Base-by-base conservation (phyloP, 1,284 basidiomycete species). In the Apiotrichum veenhuisii region DNA sequence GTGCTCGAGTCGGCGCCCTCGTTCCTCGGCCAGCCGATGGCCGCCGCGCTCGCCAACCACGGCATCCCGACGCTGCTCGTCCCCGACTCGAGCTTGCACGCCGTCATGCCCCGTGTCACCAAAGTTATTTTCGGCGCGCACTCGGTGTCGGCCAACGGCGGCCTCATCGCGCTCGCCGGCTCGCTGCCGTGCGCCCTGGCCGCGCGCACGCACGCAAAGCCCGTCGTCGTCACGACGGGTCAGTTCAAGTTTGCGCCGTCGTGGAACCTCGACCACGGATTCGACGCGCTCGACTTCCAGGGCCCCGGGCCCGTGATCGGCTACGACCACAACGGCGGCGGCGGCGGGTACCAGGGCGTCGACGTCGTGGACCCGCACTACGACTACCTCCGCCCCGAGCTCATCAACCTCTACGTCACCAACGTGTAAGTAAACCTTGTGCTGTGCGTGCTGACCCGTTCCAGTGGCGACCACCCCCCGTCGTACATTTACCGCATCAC, bases 121-220 rank as follows among this genome's bases (percentile, higher is more conserved):
- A 98, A 98, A 79, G 88, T 98, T 63, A 86, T 97, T 61, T 82
- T 97, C 49, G 91, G 91, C 47, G 89, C 93, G 10, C 95, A 97
- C 74, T 86, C 89, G 11, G 89, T 98, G 63, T 85, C 96, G 43
- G 94, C 95, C 33, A 96, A 98, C 72, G 95, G 95, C 22, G 94
- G 94, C 2, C 86, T 97, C 80, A 92, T 96, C 68, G 87, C 91
- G 2, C 83, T 89, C 46, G 84, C 89, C 0, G 95, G 95, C 17
- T 87, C 90, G 0, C 82, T 93, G 15, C 82, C 94, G 26, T 87
- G 87, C 1, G 88, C 88, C 2, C 85, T 89, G 37, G 93, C 94
- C 25, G 95, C 96, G n/a, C 86, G 86, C 52, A 86, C 87, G 23
- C 92, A 98, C 78, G 85, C 87, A 62, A 95, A 91, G 15, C 95